Conservation (phyloP, 306 rosid genomes). For the Dalbergia cochinchinensis region DNA sequence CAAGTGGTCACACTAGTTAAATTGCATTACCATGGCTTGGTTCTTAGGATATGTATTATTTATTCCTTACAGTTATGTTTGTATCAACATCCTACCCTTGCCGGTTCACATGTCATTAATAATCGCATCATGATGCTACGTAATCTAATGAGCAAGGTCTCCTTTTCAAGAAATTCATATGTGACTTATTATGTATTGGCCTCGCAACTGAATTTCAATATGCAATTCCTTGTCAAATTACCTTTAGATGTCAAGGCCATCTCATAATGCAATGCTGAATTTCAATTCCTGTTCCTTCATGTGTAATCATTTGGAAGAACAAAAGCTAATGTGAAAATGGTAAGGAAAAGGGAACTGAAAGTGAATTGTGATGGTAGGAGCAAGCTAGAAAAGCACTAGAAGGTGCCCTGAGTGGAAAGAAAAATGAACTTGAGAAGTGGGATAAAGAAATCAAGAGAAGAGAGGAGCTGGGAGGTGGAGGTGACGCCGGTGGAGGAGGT, state of each 20-base stretch:
- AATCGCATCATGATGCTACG: not conserved
- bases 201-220: not conserved
- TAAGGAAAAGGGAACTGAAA: not conserved
- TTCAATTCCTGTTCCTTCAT: constrained; percentile 36
- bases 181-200: constrained; percentile 3
- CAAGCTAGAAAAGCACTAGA: constrained; percentile 95
- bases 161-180: not conserved
- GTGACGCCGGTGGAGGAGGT: constrained; percentile 86
- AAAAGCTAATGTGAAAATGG: constrained; percentile 1
- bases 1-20: not conserved
- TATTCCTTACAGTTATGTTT: not conserved
- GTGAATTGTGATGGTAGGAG: constrained; percentile 63
- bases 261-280: constrained; percentile 9
- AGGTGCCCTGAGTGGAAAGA: constrained; percentile 95
- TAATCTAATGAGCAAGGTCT: not conserved
- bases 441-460: constrained; percentile 85
- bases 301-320: constrained; percentile 20
- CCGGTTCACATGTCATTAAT: not conserved
- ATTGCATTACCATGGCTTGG: not conserved
- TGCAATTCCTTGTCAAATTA: constrained; percentile 4
- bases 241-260: constrained; percentile 28
- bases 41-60: not conserved
- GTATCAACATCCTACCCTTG: not conserved
- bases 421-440: constrained; percentile 89
- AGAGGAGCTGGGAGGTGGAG: constrained; percentile 88